Conservation (phyloP, 148 eudicot species). For the Camellia sinensis region DNA sequence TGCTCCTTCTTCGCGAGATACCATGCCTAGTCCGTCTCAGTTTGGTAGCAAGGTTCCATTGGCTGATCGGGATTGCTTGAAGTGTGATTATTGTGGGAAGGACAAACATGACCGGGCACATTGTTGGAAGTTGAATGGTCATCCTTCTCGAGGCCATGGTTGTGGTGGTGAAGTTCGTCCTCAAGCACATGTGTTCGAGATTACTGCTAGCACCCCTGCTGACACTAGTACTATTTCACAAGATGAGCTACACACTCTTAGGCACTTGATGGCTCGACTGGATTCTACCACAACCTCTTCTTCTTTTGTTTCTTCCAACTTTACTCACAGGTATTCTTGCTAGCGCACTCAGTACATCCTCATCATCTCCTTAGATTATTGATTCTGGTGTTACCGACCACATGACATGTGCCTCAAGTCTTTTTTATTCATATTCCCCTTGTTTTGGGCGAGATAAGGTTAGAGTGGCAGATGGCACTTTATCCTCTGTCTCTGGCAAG, state of each 20-base stretch:
- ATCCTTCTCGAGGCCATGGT: no score
- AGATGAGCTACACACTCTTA: neutral
- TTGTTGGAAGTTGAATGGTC: neutral
- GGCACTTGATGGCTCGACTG: neutral
- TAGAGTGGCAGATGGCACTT: neutral
- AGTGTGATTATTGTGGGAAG: neutral
- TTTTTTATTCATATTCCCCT: neutral
- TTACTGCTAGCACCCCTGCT: no score
- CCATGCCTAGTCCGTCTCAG: neutral
- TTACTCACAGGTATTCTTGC: neutral
- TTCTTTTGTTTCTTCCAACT: neutral
- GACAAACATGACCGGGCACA: neutral
- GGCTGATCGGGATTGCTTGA: no score
- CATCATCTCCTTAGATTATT: neutral
- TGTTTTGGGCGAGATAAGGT: neutral
- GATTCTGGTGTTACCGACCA: neutral
- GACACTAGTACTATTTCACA: neutral
- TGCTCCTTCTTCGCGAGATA: neutral
- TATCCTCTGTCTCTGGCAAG: neutral
- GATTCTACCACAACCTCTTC: neutral
- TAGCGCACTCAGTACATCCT: neutral
- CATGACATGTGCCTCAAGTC: neutral
- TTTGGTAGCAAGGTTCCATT: neutral
- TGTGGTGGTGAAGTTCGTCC: neutral
- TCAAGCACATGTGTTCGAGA: neutral